Base-by-base conservation (phyloP, 495 filamentous ascomycete species). In the Annulohypoxylon maeteangense region DNA sequence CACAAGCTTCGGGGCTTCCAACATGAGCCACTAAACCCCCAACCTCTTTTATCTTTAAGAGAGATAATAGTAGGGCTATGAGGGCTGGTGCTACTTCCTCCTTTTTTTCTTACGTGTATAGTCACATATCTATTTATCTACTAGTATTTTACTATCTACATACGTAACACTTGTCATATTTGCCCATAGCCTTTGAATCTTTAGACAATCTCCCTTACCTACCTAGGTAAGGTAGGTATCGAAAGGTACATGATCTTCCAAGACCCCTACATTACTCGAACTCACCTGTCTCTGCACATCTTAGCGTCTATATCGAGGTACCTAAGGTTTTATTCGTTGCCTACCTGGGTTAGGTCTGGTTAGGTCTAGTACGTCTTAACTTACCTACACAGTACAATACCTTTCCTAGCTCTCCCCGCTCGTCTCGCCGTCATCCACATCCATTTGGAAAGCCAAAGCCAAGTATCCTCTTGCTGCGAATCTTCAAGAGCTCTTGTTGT, bases 381-480 rank as follows among this genome's bases (percentile, higher is more conserved):
- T 71, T 45, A 31, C 20, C 20, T 48, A 48, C n/a, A n/a, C n/a
- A n/a, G n/a, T n/a, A n/a, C 20, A 11, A 48, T 29, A 38, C 47
- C 47, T 44, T 53, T 25, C 48, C 42, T 61, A 51, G 23, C 57
- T 48, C 55, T 64, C 65, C 70, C 70, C 70, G 70, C 64, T 61
- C 58, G 57, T 55, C 55, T 61, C 60, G 48, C 65, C 70, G 65
- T 72, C 70, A 72, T 72, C 27, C 25, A 48, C 67, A 53, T 60
- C 69, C 59, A 72, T 58, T 63, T 59, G 12, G 40, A 36, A 36
- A 11, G 7, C 16, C 40, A 25, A 61, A 55, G 65, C 55, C 65
- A 50, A 47, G 36, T 40, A 27, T 56, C 55, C 31, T 54, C 29
- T 38, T 36, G 59, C 51, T 61, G 31, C 68, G 47, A 67, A 60